These are phyloP conservation scores for Phytopythium vexans DNA, from an alignment of 352 stramenopile genomes.

Conservation along the genomic window DNA sequence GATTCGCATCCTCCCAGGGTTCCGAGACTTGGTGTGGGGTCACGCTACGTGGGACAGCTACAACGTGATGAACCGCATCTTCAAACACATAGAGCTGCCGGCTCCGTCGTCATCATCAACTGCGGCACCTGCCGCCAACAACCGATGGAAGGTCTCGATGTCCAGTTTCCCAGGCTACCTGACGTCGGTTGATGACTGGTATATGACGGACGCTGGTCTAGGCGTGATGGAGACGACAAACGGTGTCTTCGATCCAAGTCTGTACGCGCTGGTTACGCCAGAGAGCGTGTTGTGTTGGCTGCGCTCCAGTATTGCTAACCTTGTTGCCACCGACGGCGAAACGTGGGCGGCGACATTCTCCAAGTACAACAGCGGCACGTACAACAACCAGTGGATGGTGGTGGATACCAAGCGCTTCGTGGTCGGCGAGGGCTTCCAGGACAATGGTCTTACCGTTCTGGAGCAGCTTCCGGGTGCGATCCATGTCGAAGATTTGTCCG, in stretches of 20 bases:
- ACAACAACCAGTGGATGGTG: constrained; percentile 88
- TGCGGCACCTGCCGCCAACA: constrained; percentile 4
- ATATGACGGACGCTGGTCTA: constrained; percentile 53
- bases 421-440: constrained; percentile 29
- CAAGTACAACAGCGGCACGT: constrained; percentile 70
- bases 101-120: constrained; percentile 9
- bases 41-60: constrained; percentile 76
- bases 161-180: constrained; percentile 74
- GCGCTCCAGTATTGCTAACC: constrained; percentile 51
- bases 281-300: constrained; percentile 66
- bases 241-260: constrained; percentile 43
- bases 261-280: constrained; percentile 49
- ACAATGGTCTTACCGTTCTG: constrained; percentile 53
- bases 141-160: constrained; percentile 54
- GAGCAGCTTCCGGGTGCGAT: constrained; percentile 71
- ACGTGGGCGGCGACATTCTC: constrained; percentile 46
- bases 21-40: constrained; percentile 58
- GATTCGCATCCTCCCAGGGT: constrained; percentile 57
- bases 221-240: constrained; percentile 74
- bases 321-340: constrained; percentile 34
- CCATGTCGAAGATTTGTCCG: constrained; percentile 51
- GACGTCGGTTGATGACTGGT: constrained; percentile 80
- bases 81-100: constrained; percentile 78
- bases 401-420: constrained; percentile 62
- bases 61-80: constrained; percentile 71